phyloP scores from a whole-genome alignment of 2,329 filamentous ascomycete genomes.

The Chalara sp. region DNA sequence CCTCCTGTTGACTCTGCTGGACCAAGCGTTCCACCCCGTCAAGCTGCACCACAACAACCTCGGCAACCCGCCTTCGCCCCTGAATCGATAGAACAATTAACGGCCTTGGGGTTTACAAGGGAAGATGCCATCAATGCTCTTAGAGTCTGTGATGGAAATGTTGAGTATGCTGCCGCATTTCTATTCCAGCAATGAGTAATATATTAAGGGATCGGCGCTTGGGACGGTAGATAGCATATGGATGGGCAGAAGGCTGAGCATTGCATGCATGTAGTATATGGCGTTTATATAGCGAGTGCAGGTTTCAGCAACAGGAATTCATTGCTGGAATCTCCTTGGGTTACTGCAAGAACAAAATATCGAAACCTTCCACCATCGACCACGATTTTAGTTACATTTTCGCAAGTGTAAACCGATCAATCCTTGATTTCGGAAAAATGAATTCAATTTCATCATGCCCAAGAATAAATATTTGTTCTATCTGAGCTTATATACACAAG shows the following conservation, averaged over 20 bases:
- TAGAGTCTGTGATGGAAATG: constrained; percentile 75
- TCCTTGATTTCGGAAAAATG: too few relatives aligned
- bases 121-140: constrained; percentile 74
- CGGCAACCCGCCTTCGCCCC: constrained; percentile 32
- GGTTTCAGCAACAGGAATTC: not conserved
- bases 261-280: constrained; percentile 12
- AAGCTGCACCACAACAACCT: constrained; percentile 10
- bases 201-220: not conserved
- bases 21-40: constrained; percentile 9
- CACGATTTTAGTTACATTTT: too few relatives aligned
- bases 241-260: constrained; percentile 10
- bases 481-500: constrained; percentile 90
- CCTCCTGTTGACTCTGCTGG: constrained; percentile 1
- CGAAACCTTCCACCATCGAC: too few relatives aligned
- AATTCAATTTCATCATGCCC: too few relatives aligned
- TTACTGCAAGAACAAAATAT: too few relatives aligned
- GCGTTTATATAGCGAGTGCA: constrained; percentile 1
- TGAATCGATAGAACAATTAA: constrained; percentile 68
- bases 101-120: constrained; percentile 69
- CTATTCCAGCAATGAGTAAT: constrained; percentile 49
- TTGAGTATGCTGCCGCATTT: constrained; percentile 81
- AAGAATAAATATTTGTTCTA: constrained; percentile 4
- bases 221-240: not conserved
- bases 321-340: too few relatives aligned
- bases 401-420: too few relatives aligned